These are phyloP conservation scores for Solanum ossicruentum DNA, from an alignment of 257 asterid genomes.

Conservation along the genomic window DNA sequence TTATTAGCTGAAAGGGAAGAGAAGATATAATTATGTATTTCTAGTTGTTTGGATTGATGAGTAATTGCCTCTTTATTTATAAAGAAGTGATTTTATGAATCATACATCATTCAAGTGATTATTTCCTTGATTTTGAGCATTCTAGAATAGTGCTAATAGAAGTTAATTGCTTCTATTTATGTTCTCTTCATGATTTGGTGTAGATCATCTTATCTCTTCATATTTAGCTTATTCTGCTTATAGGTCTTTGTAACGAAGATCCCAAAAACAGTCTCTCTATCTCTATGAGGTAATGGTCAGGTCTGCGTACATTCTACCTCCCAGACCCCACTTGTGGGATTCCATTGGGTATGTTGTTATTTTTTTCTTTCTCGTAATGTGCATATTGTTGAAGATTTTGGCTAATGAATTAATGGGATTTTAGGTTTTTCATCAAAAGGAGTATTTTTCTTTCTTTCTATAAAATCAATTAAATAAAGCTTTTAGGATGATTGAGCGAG, in stretches of 20 bases:
- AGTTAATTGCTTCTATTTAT: neutral
- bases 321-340: too few relatives aligned
- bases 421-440: too few relatives aligned
- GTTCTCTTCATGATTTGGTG: neutral
- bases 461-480: neutral
- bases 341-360: too few relatives aligned
- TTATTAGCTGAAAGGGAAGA: neutral
- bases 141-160: neutral
- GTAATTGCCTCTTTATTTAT: neutral
- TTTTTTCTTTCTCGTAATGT: too few relatives aligned
- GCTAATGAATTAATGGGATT: too few relatives aligned
- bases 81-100: neutral
- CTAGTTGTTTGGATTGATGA: neutral
- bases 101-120: neutral
- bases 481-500: conserved; percentile 59
- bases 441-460: too few relatives aligned
- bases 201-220: neutral
- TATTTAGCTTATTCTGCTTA: too few relatives aligned
- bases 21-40: neutral
- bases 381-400: too few relatives aligned
- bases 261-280: too few relatives aligned
- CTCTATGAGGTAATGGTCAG: too few relatives aligned
- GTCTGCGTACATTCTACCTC: too few relatives aligned
- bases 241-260: too few relatives aligned
- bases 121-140: neutral